phyloP scores from a whole-genome alignment of 2,329 filamentous ascomycete species.

The Fusarium xyrophilum region DNA sequence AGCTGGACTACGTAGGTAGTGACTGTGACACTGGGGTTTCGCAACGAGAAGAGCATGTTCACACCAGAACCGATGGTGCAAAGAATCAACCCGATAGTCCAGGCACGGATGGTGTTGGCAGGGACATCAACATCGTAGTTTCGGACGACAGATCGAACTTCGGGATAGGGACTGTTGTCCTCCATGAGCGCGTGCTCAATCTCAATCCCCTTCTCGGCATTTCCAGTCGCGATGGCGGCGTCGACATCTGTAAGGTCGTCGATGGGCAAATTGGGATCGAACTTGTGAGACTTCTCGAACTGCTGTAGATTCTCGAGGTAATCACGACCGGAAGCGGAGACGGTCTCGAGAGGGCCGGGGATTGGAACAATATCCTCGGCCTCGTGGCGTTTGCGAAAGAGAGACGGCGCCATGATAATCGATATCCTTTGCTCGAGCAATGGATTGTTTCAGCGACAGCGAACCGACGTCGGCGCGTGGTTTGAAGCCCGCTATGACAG shows the following conservation, averaged over 20 bases:
- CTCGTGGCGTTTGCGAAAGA: slow-evolving; percentile 57
- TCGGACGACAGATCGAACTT: slow-evolving; percentile 70
- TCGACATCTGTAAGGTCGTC: slow-evolving; percentile 68
- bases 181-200: slow-evolving; percentile 66
- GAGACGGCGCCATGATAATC: slow-evolving; percentile 45
- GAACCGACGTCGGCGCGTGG: slow-evolving; percentile 28
- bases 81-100: slow-evolving; percentile 66
- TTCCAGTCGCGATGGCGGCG: slow-evolving; percentile 60
- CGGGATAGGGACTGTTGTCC: slow-evolving; percentile 72
- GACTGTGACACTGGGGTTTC: slow-evolving; percentile 65
- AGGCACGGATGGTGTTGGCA: slow-evolving; percentile 70
- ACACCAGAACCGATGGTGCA: slow-evolving; percentile 68
- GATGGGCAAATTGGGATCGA: slow-evolving; percentile 70
- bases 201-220: slow-evolving; percentile 62
- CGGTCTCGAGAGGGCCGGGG: slow-evolving; percentile 49
- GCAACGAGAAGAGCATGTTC: slow-evolving; percentile 67
- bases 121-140: slow-evolving; percentile 70
- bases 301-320: slow-evolving; percentile 58
- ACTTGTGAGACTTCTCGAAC: slow-evolving; percentile 66
- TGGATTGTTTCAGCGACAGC: slow-evolving; percentile 17
- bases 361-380: slow-evolving; percentile 55
- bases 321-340: slow-evolving; percentile 51
- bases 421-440: slow-evolving; percentile 13
- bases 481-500: slow-evolving; percentile 35
- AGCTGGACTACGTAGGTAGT: slow-evolving; percentile 69